Evolutionary conservation across 176 grass and related monocot species (phyloP), one percentile per base, ranked within the genome.

Genomic region (Eleusine indica): DNA sequence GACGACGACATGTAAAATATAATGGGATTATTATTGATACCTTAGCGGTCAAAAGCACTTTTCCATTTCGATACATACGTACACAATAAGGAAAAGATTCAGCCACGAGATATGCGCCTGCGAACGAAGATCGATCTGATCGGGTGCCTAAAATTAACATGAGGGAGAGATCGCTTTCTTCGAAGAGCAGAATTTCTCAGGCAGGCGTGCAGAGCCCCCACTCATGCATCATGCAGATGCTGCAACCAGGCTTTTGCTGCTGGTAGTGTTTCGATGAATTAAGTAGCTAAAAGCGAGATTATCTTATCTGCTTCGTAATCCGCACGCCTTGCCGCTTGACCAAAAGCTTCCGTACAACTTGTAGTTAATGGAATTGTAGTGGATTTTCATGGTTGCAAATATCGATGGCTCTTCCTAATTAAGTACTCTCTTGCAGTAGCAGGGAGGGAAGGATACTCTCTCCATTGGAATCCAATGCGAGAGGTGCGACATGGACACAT

Each of bases 301-400:
- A 61, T 4, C 28, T 53, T 53, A 68, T 80, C 46, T 53, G 32
- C 44, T 49, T 49, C 18, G 61, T 49, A 78, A 78, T 63, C 40
- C 21, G 14, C 37, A 9, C 10, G 0, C 10, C 22, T 3, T 64
- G 37, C 52, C 52, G 5, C 30, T 58, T 29, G 70, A 73, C n/a
- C 70, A 0, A 57, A 56, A 39, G 16, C 8, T 41, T 29, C 54
- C 56, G 38, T 62, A 77, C 38, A 17, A 28, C 56, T 1, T 12
- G 54, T 63, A 77, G 25, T 77, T 28, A 77, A 77, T 44, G 22
- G 15, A 47, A 17, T 9, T 22, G 22, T 40, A 44, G 28, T 3
- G 37, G 1, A 6, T 47, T 47, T 11, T 10, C 44, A 47, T 47
- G 44, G 6, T 13, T 58, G 22, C 53, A 15, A 58, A 43, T 7